Percentiles rank a stretch among this genome's conserved stretches.
Conservation (phyloP, 345 rosid genomes). For the Durio zibethinus region DNA sequence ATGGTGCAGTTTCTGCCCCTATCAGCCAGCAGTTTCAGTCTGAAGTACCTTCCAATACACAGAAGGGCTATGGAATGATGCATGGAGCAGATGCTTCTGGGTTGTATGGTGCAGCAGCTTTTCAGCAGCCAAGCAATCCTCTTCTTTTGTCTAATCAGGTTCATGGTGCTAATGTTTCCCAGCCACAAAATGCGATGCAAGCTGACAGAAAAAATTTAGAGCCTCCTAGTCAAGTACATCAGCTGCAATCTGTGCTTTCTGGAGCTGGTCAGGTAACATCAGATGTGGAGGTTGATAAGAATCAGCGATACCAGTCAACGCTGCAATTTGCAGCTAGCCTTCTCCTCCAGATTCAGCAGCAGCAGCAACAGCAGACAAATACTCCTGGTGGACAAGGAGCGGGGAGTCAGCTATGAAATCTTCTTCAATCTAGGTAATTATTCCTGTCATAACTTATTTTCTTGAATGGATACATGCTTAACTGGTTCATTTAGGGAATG, state of each 20-base stretch:
- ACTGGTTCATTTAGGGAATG: conserved; percentile 6
- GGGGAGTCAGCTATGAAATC: conserved; percentile 32
- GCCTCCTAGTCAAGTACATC: conserved; percentile 48
- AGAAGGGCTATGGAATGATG: conserved; percentile 40
- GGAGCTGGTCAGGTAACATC: conserved; percentile 47
- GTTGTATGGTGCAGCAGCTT: conserved; percentile 37
- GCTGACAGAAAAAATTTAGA: conserved; percentile 42
- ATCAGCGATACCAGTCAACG: conserved; percentile 88
- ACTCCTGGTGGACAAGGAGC: conserved; percentile 41
- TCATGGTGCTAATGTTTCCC: conserved; percentile 41
- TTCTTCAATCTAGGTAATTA: conserved; percentile 38
- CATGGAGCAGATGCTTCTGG: conserved; percentile 45
- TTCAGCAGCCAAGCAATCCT: conserved; percentile 40
- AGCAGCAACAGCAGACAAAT: conserved; percentile 49
- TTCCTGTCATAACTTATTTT: conserved; percentile 13
- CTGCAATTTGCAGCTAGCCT: conserved; percentile 89
- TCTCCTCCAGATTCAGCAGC: conserved; percentile 86
- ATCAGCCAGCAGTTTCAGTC: conserved; percentile 55
- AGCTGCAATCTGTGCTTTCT: conserved; percentile 45
- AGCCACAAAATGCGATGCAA: conserved; percentile 43
- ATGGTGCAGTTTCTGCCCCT: conserved; percentile 49
- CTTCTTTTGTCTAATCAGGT: conserved; percentile 43
- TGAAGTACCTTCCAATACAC: conserved; percentile 39
- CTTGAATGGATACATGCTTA: not conserved
- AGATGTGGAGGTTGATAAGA: conserved; percentile 71